Base-by-base conservation (phyloP, 1,139 yeast genomes). In the Taphrina communis region DNA sequence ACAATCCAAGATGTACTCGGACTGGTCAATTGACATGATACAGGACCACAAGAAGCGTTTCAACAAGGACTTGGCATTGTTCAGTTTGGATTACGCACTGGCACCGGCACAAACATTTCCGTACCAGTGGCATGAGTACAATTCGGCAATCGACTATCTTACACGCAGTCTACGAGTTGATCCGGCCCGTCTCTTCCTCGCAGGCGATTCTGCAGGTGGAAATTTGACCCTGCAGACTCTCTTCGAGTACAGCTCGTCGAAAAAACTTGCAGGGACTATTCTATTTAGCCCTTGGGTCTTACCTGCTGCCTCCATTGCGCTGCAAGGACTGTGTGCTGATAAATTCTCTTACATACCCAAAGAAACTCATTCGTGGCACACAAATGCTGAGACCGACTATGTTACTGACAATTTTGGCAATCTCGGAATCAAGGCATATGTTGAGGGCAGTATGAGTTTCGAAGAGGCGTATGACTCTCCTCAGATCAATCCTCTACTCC, bases 171-270 rank as follows among this genome's bases (percentile, higher is more conserved):
- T 56, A 38, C 17, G 46, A 9, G 56, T 63, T 17, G 53, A 53
- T 42, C 67, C 61, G 2, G 35, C 55, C 8, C 60, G 67, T 7
- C n/a, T 63, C 14, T 55, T 63, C 67, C 39, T 63, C 38, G 50
- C 67, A n/a, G 67, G 67, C 36, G 67, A 63, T 36, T 55, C 61
- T 19, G 67, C 67, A 3, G 67, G 67, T 7, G 67, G 67, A 14
- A 63, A 63, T 12, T 39, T 63, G 46, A 39, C 58, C 7, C 38
- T 63, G 36, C 67, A 63, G 38, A 63, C 67, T n/a, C 41, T 63
- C 31, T 55, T 53, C 48, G 67, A 63, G 48, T 25, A 25, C 38
- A 41, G 42, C 14, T n/a, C 31, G 25, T 31, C 55, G 5, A n/a
- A 46, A 36, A 41, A 35, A 14, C 55, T 63, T 9, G 67, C 61